Evolutionary conservation across 1,284 basidiomycete species (phyloP), one percentile per base, ranked within the genome.

Genomic region (Naganishia albida): DNA sequence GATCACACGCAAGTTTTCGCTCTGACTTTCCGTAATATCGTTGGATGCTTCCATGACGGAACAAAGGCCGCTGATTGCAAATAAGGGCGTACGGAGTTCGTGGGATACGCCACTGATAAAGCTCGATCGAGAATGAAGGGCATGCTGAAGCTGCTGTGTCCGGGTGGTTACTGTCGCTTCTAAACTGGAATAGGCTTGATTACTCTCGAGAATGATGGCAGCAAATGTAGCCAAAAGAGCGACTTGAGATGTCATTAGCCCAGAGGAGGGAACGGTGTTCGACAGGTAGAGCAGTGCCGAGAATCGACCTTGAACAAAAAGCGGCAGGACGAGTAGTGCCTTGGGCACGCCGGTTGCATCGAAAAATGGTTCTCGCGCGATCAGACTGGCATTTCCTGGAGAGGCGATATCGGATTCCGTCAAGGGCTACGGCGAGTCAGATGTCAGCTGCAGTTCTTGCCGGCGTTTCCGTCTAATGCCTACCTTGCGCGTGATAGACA

Each of bases 1-100:
- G 67, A 82, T 81, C n/a, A 78, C 80, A 25, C 73, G 73, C 8
- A 81, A 71, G 67, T 80, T 80, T 44, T 81, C 80, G 1, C 74
- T 70, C 59, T 81, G 80, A 16, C 78, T 74, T 15, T 72, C 67
- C 0, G 76, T 72, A 2, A 81, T 69, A 7, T 74, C 75, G 1
- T 71, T 70, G 30, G 76, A 77, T 8, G 75, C 72, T 44, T 77
- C 74, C 23, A 78, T 70, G 3, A 78, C 77, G 12, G 73, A 74
- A 0, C 79, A 75, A 1, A 81, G 69, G 13, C 80, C 80, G 25
- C 74, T 74, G 28, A 77, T 72, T 71, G 75, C 8, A 69, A 79
- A 74, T 2, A 81, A 74, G 0, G 81, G 81, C 20, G 78, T 81
- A 2, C 62, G 51, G 18, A 63, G 77, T 72, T 82, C 80, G 70